These are phyloP conservation scores for Brachypodium distachyon DNA, from an alignment of 202 grass and related monocot genomes.

Conservation along the genomic window DNA sequence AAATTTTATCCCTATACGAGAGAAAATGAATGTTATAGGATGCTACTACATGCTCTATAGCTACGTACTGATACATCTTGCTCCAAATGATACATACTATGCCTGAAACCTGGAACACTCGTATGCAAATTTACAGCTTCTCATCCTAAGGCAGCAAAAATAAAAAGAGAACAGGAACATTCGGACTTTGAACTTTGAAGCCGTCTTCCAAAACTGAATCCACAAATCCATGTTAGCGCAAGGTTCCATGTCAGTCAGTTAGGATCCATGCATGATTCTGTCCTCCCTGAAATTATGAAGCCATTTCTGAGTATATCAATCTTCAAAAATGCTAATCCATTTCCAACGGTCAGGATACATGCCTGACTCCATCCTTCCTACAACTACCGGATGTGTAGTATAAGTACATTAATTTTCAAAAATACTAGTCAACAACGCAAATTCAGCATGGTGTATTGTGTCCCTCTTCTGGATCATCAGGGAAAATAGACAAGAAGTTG, in stretches of 20 bases:
- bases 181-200: neutral
- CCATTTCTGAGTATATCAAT: too few species aligned
- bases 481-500: neutral
- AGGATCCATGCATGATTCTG: neutral
- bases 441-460: neutral
- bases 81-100: neutral
- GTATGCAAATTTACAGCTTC: neutral
- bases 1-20: too few species aligned
- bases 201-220: neutral
- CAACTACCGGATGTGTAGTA: neutral
- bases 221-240: neutral
- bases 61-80: neutral
- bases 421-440: conserved; percentile 2
- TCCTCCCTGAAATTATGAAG: conserved; percentile 4
- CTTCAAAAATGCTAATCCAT: too few species aligned
- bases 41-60: neutral
- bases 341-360: conserved; percentile 9
- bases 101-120: neutral
- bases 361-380: conserved; percentile 1
- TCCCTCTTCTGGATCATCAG: neutral
- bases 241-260: neutral
- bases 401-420: neutral
- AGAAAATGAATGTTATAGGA: too few species aligned
- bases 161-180: neutral
- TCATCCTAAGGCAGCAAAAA: neutral